Evolutionary conservation across 345 rosid genomes (phyloP).

Genomic region (Murraya paniculata): DNA sequence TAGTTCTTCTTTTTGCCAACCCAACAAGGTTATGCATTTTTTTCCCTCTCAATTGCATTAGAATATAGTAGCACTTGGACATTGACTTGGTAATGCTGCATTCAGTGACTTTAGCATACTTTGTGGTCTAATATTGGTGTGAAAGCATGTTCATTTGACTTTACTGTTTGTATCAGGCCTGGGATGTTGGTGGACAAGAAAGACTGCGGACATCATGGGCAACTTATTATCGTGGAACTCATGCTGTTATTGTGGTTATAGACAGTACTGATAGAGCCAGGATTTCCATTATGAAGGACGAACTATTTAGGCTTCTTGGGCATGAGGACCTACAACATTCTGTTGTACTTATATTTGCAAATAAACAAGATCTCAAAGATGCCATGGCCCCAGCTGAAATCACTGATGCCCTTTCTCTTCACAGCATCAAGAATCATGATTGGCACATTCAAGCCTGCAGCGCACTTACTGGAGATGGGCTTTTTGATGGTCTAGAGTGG

Average conservation of each 20-base stretch:
- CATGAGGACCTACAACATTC: slow-evolving; percentile 75
- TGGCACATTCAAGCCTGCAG: slow-evolving; percentile 98
- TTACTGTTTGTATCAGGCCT: slow-evolving; percentile 48
- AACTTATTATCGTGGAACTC: slow-evolving; percentile 89
- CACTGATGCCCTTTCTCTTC: slow-evolving; percentile 83
- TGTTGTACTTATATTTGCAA: slow-evolving; percentile 80
- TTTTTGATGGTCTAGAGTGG: slow-evolving; percentile 88
- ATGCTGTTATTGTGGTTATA: slow-evolving; percentile 79
- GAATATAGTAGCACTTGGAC: background rate
- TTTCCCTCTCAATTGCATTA: background rate
- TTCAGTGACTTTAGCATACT: background rate
- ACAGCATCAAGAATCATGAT: slow-evolving; percentile 87
- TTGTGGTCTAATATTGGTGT: background rate
- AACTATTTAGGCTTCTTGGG: slow-evolving; percentile 73
- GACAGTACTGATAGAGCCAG: slow-evolving; percentile 95
- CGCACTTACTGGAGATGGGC: slow-evolving; percentile 87
- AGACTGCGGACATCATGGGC: slow-evolving; percentile 94
- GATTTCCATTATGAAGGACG: slow-evolving; percentile 85
- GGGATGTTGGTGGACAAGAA: slow-evolving; percentile 99
- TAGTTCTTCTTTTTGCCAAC: background rate
- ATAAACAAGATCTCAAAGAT: slow-evolving; percentile 89
- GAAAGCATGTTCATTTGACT: background rate
- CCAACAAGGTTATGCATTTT: too few species aligned
- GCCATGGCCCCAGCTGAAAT: slow-evolving; percentile 94
- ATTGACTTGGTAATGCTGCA: background rate